Conservation (phyloP, 306 rosid genomes). For the Parietaria judaica region DNA sequence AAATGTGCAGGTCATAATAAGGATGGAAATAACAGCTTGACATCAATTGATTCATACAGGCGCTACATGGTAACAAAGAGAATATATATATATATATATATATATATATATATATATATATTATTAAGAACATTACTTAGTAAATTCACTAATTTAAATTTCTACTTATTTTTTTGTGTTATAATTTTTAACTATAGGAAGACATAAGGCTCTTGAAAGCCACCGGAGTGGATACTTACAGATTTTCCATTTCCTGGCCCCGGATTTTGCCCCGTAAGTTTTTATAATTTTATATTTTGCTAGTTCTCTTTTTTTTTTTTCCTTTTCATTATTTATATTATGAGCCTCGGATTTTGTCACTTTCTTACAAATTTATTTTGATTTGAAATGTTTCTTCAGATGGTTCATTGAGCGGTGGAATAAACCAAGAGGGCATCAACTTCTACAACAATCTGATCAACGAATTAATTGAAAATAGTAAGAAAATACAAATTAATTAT, state of each 20-base stretch:
- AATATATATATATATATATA: too few species aligned
- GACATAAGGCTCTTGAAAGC: constrained; percentile 23
- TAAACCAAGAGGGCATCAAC: constrained; percentile 24
- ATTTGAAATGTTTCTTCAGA: constrained; percentile 7
- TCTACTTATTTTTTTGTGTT: neutral
- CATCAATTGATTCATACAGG: constrained; percentile 18
- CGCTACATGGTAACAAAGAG: constrained; percentile 11
- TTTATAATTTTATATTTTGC: neutral
- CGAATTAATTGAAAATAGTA: constrained; percentile 16
- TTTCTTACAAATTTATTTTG: neutral
- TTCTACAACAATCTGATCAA: constrained; percentile 20
- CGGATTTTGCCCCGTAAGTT: constrained; percentile 32
- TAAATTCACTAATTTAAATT: neutral
- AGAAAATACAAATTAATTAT: neutral
- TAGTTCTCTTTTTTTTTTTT: neutral
- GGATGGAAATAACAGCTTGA: constrained; percentile 1
- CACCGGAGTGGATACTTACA: constrained; percentile 22
- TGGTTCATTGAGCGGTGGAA: constrained; percentile 20
- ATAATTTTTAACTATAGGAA: constrained; percentile 9
- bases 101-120: too few species aligned
- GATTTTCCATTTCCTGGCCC: constrained; percentile 36
- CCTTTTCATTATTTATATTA: neutral
- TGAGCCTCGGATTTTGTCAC: neutral
- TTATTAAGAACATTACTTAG: neutral
- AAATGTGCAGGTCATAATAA: constrained; percentile 2